Evolutionary conservation across 371 early-diverging fungal genomes (phyloP).

Genomic region (Lichtheimia ornata): DNA sequence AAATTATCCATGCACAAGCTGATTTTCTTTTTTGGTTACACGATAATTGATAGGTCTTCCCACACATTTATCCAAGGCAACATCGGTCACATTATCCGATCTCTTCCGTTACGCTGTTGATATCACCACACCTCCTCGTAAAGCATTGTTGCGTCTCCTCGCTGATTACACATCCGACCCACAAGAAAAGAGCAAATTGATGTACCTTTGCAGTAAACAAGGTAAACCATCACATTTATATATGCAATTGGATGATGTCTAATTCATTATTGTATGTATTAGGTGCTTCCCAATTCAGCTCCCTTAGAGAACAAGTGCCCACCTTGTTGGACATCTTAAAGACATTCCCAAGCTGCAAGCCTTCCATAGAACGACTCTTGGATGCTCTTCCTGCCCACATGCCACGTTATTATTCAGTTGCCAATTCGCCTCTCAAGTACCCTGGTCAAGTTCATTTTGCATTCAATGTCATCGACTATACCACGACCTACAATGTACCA

Average conservation of each 20-base stretch:
- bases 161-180: conserved; percentile 73
- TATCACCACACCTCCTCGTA: conserved; percentile 70
- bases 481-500: conserved; percentile 38
- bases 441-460: conserved; percentile 66
- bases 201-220: conserved; percentile 81
- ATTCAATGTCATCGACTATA: conserved; percentile 86
- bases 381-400: conserved; percentile 76
- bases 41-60: conserved; percentile 49
- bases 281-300: conserved; percentile 68
- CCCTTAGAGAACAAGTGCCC: conserved; percentile 66
- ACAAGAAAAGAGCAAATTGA: conserved; percentile 68
- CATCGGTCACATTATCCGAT: conserved; percentile 54
- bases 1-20: background rate
- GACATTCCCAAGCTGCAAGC: conserved; percentile 73
- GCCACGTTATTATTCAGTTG: conserved; percentile 89
- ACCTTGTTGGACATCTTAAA: conserved; percentile 76
- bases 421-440: conserved; percentile 63
- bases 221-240: conserved; percentile 27
- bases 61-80: conserved; percentile 58
- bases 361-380: conserved; percentile 67
- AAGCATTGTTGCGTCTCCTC: conserved; percentile 78
- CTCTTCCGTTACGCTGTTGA: conserved; percentile 75
- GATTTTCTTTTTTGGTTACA: background rate
- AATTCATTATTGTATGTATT: background rate
- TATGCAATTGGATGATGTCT: background rate